phyloP scores from a whole-genome alignment of 108 stramenopile species.

The Cylindrotheca fusiformis region DNA sequence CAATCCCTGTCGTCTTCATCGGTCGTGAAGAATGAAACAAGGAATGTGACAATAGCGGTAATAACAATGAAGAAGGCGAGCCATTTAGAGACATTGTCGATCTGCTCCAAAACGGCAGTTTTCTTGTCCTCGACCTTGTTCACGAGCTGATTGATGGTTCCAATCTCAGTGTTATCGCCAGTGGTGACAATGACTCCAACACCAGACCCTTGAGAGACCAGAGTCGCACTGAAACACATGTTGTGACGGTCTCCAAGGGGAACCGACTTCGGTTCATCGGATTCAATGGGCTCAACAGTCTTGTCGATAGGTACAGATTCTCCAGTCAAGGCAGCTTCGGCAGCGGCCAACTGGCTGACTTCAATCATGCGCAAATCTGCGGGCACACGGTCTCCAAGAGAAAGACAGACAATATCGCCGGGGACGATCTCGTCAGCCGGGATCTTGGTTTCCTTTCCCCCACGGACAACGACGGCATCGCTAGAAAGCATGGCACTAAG shows the following conservation, averaged over 20 bases:
- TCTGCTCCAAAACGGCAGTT: constrained; percentile 93
- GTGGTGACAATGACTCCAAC: constrained; percentile 80
- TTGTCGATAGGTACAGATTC: constrained; percentile 90
- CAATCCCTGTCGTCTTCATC: constrained; percentile 13
- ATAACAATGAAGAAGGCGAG: constrained; percentile 78
- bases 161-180: constrained; percentile 92
- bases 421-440: constrained; percentile 63
- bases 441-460: constrained; percentile 66
- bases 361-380: constrained; percentile 86
- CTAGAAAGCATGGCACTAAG: constrained; percentile 78
- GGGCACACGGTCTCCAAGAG: constrained; percentile 77
- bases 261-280: constrained; percentile 45
- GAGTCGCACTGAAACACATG: constrained; percentile 89
- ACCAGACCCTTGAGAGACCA: constrained; percentile 86
- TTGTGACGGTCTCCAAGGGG: constrained; percentile 83
- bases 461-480: constrained; percentile 68
- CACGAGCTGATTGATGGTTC: constrained; percentile 89
- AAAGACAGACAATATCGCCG: constrained; percentile 69
- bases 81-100: constrained; percentile 82
- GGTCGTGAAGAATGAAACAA: constrained; percentile 61
- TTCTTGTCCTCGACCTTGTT: constrained; percentile 76
- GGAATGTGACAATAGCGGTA: constrained; percentile 82
- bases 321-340: constrained; percentile 91
- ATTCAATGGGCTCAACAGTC: constrained; percentile 43
- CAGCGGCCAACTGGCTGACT: constrained; percentile 66